Evolutionary conservation across 331 rosid species (phyloP).

Genomic region (Quercus lobata): DNA sequence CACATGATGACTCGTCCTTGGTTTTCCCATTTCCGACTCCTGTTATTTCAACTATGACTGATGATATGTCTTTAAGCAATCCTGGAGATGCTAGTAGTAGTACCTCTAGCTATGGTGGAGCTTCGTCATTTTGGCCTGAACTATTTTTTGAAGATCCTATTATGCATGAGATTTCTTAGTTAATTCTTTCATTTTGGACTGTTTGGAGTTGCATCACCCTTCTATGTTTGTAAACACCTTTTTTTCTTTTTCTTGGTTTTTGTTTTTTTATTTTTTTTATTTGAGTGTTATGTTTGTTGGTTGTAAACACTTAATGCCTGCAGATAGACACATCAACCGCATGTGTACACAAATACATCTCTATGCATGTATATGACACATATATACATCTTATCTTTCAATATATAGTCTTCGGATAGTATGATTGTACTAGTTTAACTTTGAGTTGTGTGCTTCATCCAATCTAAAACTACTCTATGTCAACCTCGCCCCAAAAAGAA

Average conservation of each 20-base stretch:
- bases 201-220: conserved; percentile 14
- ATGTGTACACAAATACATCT: conserved; percentile 1
- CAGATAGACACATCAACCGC: conserved; percentile 8
- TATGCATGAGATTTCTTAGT: conserved; percentile 45
- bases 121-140: conserved; percentile 58
- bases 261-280: no score
- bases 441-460: background rate
- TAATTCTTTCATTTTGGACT: background rate
- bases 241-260: no score
- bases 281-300: background rate
- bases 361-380: background rate
- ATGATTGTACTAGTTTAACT: background rate
- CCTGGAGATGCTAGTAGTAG: conserved; percentile 53
- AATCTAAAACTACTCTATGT: background rate
- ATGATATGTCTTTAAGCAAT: conserved; percentile 19
- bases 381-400: background rate
- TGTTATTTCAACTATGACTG: conserved; percentile 25
- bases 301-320: conserved; percentile 5
- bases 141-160: conserved; percentile 44
- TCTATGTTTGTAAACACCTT: conserved; percentile 10
- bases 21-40: conserved; percentile 25
- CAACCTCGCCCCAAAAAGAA: background rate
- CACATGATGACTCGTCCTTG: conserved; percentile 31
- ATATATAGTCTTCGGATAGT: background rate
- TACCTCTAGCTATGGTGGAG: conserved; percentile 53